These are phyloP conservation scores for Plasmodium inui DNA, from an alignment of 169 alveolate genomes.

Conservation along the genomic window DNA sequence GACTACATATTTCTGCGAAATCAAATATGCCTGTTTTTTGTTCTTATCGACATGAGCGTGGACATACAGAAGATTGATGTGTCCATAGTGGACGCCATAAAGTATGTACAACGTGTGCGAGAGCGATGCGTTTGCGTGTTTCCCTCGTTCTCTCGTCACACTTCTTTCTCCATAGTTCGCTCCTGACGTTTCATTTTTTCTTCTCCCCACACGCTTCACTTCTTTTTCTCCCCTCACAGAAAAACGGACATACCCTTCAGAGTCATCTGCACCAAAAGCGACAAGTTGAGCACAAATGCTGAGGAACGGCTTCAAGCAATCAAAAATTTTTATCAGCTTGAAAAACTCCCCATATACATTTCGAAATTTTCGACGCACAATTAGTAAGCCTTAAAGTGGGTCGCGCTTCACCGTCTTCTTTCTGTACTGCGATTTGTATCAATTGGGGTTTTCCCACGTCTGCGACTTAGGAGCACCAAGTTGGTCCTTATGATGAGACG, in stretches of 20 bases:
- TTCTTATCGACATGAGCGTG: conserved; percentile 71
- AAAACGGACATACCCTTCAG: conserved; percentile 45
- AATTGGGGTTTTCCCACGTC: background rate
- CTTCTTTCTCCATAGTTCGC: background rate
- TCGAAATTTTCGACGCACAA: conserved; percentile 61
- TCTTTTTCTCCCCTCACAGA: conserved; percentile 10
- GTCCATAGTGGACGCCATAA: conserved; percentile 30
- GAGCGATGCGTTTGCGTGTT: background rate
- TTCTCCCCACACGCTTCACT: background rate
- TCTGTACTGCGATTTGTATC: background rate
- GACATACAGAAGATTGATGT: conserved; percentile 57
- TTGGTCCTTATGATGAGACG: background rate
- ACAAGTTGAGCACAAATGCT: conserved; percentile 14
- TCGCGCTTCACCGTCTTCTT: background rate
- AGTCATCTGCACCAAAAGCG: conserved; percentile 60
- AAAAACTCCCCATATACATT: conserved; percentile 42
- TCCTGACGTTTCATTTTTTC: background rate
- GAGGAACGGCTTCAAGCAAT: conserved; percentile 47
- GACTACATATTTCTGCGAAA: conserved; percentile 60
- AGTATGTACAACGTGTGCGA: background rate
- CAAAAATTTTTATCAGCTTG: conserved; percentile 45
- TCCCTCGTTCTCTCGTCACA: background rate
- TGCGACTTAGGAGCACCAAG: background rate
- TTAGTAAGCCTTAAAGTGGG: conserved; percentile 20
- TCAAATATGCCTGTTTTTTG: conserved; percentile 54